These are phyloP conservation scores for Biscogniauxia sp. DNA, from an alignment of 2,329 filamentous ascomycete species.

Conservation along the genomic window DNA sequence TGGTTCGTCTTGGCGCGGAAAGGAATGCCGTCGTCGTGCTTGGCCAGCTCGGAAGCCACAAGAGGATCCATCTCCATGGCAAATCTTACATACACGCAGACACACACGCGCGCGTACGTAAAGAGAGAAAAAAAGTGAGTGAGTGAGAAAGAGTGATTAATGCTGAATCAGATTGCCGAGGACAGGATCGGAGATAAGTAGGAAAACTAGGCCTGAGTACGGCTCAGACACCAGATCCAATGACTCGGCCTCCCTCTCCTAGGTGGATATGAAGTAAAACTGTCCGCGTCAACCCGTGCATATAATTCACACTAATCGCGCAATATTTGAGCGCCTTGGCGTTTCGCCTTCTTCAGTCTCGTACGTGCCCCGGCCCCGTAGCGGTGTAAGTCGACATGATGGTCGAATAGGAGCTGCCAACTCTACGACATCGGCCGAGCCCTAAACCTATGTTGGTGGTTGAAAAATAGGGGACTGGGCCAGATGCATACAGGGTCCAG, in stretches of 20 bases:
- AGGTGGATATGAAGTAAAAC: background rate
- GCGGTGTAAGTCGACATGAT: background rate
- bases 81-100: background rate
- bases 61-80: slow-evolving; percentile 25
- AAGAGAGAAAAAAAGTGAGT: background rate
- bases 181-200: background rate
- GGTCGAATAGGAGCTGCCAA: no score
- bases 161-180: background rate
- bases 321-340: background rate
- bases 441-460: no score
- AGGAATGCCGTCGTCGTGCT: slow-evolving; percentile 47
- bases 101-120: background rate
- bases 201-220: background rate
- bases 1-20: slow-evolving; percentile 75
- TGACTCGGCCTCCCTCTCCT: background rate
- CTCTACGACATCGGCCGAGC: no score
- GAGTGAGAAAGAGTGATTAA: background rate
- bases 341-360: background rate
- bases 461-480: no score
- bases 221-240: background rate
- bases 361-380: background rate
- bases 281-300: background rate
- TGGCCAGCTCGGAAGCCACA: slow-evolving; percentile 25
- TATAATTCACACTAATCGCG: background rate
- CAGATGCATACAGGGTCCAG: no score